Evolutionary conservation across 2,329 filamentous ascomycete genomes (phyloP), one percentile per base, ranked within the genome.

Genomic region (Aspergillus pseudoviridinutans): DNA sequence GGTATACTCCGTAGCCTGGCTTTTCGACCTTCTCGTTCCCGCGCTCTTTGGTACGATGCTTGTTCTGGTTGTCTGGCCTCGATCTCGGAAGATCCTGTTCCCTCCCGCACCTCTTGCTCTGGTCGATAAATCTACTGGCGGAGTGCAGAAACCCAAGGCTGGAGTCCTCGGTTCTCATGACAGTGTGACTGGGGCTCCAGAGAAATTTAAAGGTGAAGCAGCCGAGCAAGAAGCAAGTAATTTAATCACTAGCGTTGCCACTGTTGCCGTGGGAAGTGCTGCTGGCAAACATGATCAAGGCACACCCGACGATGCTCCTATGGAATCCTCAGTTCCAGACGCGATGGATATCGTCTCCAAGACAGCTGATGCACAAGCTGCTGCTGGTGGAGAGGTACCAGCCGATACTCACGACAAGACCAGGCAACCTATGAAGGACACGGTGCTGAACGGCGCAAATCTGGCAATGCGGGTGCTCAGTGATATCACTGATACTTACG

Each of bases 161-260:
- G 90, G 90, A 1, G 85, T 91, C 0, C 75, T 94, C 0, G 91
- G 88, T 0, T 91, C 88, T 22, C 83, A 87, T 28, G 88, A 91
- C 58, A 91, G 88, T 56, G 82, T 88, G 0, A 95, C 91, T 0
- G 91, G 91, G 1, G 91, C 91, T 0, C 88, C 90, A 0, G 90
- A 96, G 70, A 90, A 91, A 63, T 84, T 91, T 74, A 88, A 91
- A 69, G 91, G 91, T 27, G 90, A 94, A 70, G 89, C 90, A 0
- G 88, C 91, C 1, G 91, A 95, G 70, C 84, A 89, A 59, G 91
- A 95, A 71, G 91, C 91, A 1, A 87, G 84, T 64, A 92, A 91
- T 68, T 87, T 95, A 60, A 87, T 94, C 58, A 87, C 87, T 54
- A 84, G 87, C 35, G 86, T 94, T 53, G 85, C 87, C 8, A 82